phyloP scores from a whole-genome alignment of 495 filamentous ascomycete species.

The Margaritispora aquatica region DNA sequence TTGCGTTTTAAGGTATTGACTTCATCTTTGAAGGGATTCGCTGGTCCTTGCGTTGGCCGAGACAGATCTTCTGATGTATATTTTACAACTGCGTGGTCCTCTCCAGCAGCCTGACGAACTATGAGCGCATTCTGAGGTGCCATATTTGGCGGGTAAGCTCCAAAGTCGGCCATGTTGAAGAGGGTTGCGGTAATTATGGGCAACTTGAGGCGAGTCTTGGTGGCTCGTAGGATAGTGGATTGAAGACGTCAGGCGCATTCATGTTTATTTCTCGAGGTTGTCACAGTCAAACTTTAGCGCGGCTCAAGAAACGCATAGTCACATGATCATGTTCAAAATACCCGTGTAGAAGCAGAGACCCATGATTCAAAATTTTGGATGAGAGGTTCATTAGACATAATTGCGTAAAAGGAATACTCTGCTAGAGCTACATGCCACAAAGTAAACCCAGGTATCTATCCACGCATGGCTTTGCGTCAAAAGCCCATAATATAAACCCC shows the following conservation, averaged over 20 bases:
- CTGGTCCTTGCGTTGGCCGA: slow-evolving; percentile 62
- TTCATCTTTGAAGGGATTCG: slow-evolving; percentile 73
- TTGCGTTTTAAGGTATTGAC: slow-evolving; percentile 66
- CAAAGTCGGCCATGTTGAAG: slow-evolving; percentile 46
- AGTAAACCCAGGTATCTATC: slow-evolving; percentile 22
- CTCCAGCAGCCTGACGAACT: slow-evolving; percentile 39
- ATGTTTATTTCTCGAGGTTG: neutral
- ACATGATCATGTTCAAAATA: neutral
- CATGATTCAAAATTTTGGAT: neutral
- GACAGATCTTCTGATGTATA: slow-evolving; percentile 64
- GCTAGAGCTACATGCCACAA: neutral
- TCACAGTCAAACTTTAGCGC: neutral
- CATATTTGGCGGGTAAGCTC: slow-evolving; percentile 52
- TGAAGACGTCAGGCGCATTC: neutral
- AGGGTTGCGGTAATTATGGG: slow-evolving; percentile 4
- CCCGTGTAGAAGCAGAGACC: too few relatives aligned
- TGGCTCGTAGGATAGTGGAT: neutral
- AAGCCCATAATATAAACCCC: slow-evolving; percentile 8
- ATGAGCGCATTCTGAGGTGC: slow-evolving; percentile 48
- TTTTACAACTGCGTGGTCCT: slow-evolving; percentile 52
- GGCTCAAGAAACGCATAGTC: neutral
- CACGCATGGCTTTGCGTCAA: slow-evolving; percentile 14
- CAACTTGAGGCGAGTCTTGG: neutral
- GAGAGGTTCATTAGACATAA: neutral
- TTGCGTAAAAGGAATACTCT: neutral